These are phyloP conservation scores for Apiotrichum siamense DNA, from an alignment of 1,284 basidiomycete species.

Conservation along the genomic window DNA sequence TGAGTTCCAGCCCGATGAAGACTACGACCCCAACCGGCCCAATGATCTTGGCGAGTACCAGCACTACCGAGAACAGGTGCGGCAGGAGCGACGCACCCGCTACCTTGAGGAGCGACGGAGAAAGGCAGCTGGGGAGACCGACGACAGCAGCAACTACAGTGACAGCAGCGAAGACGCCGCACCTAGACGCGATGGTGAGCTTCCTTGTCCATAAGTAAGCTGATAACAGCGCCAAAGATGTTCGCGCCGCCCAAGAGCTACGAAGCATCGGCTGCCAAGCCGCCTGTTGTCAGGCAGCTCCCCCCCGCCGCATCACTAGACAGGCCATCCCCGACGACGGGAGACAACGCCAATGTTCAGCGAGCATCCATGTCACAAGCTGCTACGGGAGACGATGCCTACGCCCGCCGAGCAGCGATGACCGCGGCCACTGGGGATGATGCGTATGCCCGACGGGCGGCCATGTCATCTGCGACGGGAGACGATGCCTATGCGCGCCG, in stretches of 20 bases:
- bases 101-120: slow-evolving; percentile 10
- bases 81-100: slow-evolving; percentile 29
- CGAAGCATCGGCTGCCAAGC: slow-evolving; percentile 1
- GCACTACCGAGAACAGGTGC: slow-evolving; percentile 33
- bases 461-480: slow-evolving; percentile 17
- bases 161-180: slow-evolving; percentile 43
- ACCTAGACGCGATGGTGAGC: slow-evolving; percentile 42
- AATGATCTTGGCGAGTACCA: slow-evolving; percentile 47
- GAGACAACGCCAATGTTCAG: slow-evolving; percentile 27
- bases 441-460: slow-evolving; percentile 36
- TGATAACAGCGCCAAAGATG: slow-evolving; percentile 35
- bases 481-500: slow-evolving; percentile 43
- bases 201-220: not conserved
- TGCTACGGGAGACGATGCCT: slow-evolving; percentile 34
- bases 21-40: slow-evolving; percentile 44
- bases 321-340: not conserved
- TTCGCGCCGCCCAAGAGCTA: slow-evolving; percentile 43
- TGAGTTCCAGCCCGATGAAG: slow-evolving; percentile 43
- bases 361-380: slow-evolving; percentile 28
- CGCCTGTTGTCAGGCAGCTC: too few species aligned
- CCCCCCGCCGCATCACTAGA: not conserved
- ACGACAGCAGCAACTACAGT: slow-evolving; percentile 38
- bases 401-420: slow-evolving; percentile 33
- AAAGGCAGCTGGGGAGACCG: slow-evolving; percentile 27
- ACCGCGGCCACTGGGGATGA: slow-evolving; percentile 28